These are phyloP conservation scores for Euptelea pleiosperma DNA, from an alignment of 164 flowering plant genomes.

Conservation along the genomic window DNA sequence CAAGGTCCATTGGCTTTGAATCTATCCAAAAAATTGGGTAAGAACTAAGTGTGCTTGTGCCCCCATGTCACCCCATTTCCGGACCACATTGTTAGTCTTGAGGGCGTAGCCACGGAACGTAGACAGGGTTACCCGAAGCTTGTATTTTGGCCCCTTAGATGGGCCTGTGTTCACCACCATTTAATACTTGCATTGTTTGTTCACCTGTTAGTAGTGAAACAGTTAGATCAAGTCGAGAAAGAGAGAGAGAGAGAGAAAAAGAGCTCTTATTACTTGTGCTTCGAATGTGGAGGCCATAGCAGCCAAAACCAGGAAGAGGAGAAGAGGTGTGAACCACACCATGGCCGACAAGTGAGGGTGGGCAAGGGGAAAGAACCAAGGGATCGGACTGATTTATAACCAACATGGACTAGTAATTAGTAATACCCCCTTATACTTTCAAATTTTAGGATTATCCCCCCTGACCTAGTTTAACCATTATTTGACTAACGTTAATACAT, in stretches of 20 bases:
- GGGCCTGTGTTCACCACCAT: conserved; percentile 14
- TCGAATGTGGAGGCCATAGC: background rate
- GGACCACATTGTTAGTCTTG: conserved; percentile 7
- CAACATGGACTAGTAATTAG: no score
- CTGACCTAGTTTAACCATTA: no score
- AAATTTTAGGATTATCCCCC: no score
- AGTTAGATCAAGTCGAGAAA: background rate
- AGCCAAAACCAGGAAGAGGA: background rate
- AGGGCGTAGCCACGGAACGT: conserved; percentile 1
- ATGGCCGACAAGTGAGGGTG: no score
- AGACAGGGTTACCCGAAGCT: conserved; percentile 1
- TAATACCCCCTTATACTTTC: no score
- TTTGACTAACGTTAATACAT: no score
- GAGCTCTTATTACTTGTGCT: background rate
- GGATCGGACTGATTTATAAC: no score
- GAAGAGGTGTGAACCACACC: background rate
- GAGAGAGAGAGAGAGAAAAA: background rate
- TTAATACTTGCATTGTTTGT: conserved; percentile 5
- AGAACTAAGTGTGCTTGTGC: conserved; percentile 9
- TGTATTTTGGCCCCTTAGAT: conserved; percentile 9
- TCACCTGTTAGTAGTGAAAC: background rate
- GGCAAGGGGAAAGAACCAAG: no score
- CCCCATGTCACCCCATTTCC: conserved; percentile 15
- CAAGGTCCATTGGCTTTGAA: conserved; percentile 7
- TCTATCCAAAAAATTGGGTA: conserved; percentile 5